Evolutionary conservation across 805 yeast species (phyloP), one percentile per base, ranked within the genome.

Genomic region (Henningerozyma blattae): DNA sequence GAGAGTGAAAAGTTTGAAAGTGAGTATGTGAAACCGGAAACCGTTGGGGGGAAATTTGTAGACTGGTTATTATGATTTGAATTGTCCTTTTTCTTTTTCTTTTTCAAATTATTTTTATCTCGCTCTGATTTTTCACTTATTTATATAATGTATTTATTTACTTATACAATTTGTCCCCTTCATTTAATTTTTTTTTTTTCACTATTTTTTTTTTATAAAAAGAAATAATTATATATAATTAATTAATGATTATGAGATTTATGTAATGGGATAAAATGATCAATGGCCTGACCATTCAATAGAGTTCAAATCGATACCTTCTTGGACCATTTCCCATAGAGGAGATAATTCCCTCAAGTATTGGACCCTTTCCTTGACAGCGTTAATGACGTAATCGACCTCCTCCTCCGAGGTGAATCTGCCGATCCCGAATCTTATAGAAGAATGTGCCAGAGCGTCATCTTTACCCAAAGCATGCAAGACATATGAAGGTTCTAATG

Each of bases 301-400:
- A 22, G 93, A 71, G 52, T 80, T 72, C 57, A 91, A 67, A 55
- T 91, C 98, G 50, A 91, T 89, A 46, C 98, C 98, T 45, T 91
- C 97, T 61, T 91, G 95, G 37, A 85, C 95, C 97, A 91, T 87
- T 65, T 91, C 98, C 97, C 97, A 91, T 49, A 91, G 67, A 32
- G 98, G 98, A 37, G 91, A 77, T 62, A 91, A 68, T 52, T 86
- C 89, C 61, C 98, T 75, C 55, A 91, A 70, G 62, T 85, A 85
- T 43, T 77, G 78, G 35, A 91, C 97, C 60, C 96, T 75, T 56
- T 84, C 87, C 36, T 74, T 68, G 38, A 91, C 84, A 12, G 95
- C 95, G 38, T 79, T 67, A 43, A 91, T 69, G 32, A 91, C 98
- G 54, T 87, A 91, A 55, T 91, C 97, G 34, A 91, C 73, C 62